Percentiles rank a stretch among this genome's conserved stretches.
Conservation (phyloP, 192 early-diverging fungal species). For the Spizellomyces punctatus region DNA sequence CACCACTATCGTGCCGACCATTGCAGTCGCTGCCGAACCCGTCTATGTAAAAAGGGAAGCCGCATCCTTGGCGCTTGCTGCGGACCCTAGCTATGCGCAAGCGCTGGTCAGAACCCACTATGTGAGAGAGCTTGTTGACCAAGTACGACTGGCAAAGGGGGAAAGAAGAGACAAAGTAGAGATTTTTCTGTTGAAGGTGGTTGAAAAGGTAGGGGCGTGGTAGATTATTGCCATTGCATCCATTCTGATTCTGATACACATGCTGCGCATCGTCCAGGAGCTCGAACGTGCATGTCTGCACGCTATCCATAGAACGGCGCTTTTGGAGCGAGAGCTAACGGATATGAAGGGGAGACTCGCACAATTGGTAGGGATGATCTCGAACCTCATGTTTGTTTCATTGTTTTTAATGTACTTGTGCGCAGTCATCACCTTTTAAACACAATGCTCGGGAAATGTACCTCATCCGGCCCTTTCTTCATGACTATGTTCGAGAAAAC, state of each 20-base stretch:
- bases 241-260: no score
- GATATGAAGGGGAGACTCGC: background rate
- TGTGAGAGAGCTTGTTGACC: background rate
- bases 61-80: background rate
- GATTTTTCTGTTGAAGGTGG: conserved; percentile 12
- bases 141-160: no score
- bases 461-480: conserved; percentile 15
- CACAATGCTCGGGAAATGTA: background rate
- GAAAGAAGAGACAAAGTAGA: conserved; percentile 16
- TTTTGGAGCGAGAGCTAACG: background rate
- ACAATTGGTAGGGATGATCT: background rate
- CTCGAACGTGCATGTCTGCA: conserved; percentile 9
- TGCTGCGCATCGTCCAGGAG: background rate
- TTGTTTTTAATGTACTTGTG: background rate
- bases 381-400: background rate
- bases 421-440: conserved; percentile 12
- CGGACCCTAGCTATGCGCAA: conserved; percentile 6
- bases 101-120: conserved; percentile 7
- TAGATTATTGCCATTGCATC: no score
- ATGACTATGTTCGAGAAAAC: background rate
- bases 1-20: no score
- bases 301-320: background rate
- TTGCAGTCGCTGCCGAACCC: no score
- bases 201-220: conserved; percentile 3
- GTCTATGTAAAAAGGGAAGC: no score